phyloP scores from a whole-genome alignment of 2,329 filamentous ascomycete genomes.

The Penicillium verrucosum region DNA sequence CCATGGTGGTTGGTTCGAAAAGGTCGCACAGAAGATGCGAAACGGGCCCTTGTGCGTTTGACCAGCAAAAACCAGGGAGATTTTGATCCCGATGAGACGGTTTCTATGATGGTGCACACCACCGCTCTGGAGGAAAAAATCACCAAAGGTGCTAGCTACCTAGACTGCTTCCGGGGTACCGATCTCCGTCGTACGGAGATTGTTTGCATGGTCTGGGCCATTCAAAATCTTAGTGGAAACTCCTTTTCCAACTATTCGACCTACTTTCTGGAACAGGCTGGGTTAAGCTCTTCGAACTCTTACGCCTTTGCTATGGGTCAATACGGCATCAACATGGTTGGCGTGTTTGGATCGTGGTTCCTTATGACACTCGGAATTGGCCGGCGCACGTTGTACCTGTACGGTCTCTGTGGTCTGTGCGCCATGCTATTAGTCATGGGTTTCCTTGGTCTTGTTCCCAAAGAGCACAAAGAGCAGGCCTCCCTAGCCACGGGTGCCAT shows the following conservation, averaged over 20 bases:
- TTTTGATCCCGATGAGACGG: slow-evolving; percentile 77
- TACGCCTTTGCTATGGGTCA: slow-evolving; percentile 59
- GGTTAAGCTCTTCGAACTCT: slow-evolving; percentile 48
- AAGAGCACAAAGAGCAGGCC: slow-evolving; percentile 55
- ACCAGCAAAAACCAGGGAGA: slow-evolving; percentile 52
- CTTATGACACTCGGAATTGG: slow-evolving; percentile 73
- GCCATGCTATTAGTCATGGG: slow-evolving; percentile 78
- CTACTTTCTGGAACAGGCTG: slow-evolving; percentile 57
- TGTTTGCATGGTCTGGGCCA: slow-evolving; percentile 62
- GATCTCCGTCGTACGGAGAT: slow-evolving; percentile 77
- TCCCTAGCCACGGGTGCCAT: slow-evolving; percentile 79
- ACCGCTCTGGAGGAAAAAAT: slow-evolving; percentile 75
- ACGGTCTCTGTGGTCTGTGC: slow-evolving; percentile 70
- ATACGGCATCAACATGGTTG: slow-evolving; percentile 69
- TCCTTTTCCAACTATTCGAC: slow-evolving; percentile 64
- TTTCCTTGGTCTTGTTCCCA: slow-evolving; percentile 72
- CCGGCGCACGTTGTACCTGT: slow-evolving; percentile 71
- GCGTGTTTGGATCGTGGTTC: slow-evolving; percentile 77
- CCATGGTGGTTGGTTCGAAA: slow-evolving; percentile 53
- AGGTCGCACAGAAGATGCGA: slow-evolving; percentile 47
- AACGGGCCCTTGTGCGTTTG: slow-evolving; percentile 43
- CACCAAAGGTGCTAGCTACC: slow-evolving; percentile 69
- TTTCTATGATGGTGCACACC: slow-evolving; percentile 91
- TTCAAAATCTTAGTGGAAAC: slow-evolving; percentile 63
- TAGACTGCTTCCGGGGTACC: slow-evolving; percentile 78